Evolutionary conservation across 129 eudicot species (phyloP).

Genomic region (Glebionis coronaria): DNA sequence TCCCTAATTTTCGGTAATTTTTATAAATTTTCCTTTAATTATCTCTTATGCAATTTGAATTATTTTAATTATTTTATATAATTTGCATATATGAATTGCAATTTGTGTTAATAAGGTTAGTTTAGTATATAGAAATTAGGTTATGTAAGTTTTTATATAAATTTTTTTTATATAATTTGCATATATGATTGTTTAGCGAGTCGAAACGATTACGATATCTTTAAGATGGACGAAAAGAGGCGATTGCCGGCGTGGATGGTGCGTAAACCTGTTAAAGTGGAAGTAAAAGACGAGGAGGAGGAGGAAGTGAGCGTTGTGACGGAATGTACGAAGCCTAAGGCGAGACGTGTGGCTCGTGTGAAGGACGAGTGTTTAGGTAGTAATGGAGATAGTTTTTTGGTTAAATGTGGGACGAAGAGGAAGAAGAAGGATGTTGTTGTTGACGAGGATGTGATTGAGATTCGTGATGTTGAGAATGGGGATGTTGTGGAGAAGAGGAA

Average conservation of each 20-base stretch:
- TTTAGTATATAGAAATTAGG: not conserved
- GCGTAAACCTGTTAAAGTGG: constrained; percentile 17
- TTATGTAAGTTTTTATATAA: not conserved
- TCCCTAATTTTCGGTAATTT: no score
- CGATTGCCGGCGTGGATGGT: constrained; percentile 36
- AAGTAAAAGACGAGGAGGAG: constrained; percentile 12
- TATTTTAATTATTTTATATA: no score
- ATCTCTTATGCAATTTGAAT: no score
- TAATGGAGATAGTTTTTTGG: constrained; percentile 18
- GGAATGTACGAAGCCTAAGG: constrained; percentile 15
- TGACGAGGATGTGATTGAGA: constrained; percentile 17
- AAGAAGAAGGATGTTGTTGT: constrained; percentile 29
- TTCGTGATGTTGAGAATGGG: constrained; percentile 9
- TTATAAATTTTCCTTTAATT: no score
- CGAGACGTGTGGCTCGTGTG: constrained; percentile 11
- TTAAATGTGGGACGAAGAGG: constrained; percentile 38
- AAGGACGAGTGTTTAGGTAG: constrained; percentile 2
- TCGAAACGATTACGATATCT: constrained; percentile 6
- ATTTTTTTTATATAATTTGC: no score
- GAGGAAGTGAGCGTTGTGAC: constrained; percentile 7
- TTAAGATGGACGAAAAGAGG: constrained; percentile 37
- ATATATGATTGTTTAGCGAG: constrained; percentile 16
- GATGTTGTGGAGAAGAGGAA: constrained; percentile 24
- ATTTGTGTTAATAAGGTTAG: no score
- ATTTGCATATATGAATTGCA: no score